A percentile compares a stretch with the other conserved stretches of the same genome.
These are phyloP conservation scores for Penicillium alfredii DNA, from an alignment of 495 filamentous ascomycete species.

Conservation along the genomic window DNA sequence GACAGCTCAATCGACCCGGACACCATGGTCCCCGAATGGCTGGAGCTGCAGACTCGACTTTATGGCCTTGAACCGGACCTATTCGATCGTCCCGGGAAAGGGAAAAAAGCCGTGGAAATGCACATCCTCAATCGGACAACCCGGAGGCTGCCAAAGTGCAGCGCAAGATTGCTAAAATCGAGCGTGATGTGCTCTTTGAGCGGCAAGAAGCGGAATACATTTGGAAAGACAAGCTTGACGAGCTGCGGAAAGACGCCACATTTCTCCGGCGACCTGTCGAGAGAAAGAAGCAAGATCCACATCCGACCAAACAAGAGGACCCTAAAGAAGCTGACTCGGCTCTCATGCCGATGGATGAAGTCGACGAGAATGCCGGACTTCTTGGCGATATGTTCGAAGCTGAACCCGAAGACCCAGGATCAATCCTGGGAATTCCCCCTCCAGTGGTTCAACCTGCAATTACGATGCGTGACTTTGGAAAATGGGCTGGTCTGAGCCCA, in stretches of 20 bases:
- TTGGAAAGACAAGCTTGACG: constrained; percentile 63
- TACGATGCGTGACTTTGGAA: constrained; percentile 75
- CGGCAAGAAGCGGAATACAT: constrained; percentile 62
- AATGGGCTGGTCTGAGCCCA: constrained; percentile 64
- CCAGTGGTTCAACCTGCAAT: constrained; percentile 26
- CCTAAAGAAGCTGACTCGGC: constrained; percentile 24
- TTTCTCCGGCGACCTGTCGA: constrained; percentile 29
- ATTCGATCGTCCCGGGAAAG: constrained; percentile 42
- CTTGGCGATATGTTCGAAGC: constrained; percentile 65
- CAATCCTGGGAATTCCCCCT: constrained; percentile 19
- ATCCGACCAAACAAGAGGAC: constrained; percentile 36
- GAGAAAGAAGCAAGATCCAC: constrained; percentile 21
- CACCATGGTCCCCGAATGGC: constrained; percentile 66
- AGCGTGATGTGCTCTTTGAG: constrained; percentile 84
- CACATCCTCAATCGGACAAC: constrained; percentile 23
- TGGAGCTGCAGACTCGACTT: constrained; percentile 63
- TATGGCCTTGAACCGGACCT: constrained; percentile 66
- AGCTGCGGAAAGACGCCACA: constrained; percentile 55
- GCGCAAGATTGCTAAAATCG: constrained; percentile 67
- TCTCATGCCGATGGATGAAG: constrained; percentile 45
- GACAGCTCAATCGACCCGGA: constrained; percentile 61
- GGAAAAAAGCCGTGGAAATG: constrained; percentile 30
- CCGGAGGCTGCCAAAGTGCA: constrained; percentile 57
- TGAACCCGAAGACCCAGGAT: constrained; percentile 30
- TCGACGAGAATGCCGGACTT: constrained; percentile 50